Base-by-base conservation (phyloP, 1,284 basidiomycete species). In the Acaromyces ingoldii region DNA sequence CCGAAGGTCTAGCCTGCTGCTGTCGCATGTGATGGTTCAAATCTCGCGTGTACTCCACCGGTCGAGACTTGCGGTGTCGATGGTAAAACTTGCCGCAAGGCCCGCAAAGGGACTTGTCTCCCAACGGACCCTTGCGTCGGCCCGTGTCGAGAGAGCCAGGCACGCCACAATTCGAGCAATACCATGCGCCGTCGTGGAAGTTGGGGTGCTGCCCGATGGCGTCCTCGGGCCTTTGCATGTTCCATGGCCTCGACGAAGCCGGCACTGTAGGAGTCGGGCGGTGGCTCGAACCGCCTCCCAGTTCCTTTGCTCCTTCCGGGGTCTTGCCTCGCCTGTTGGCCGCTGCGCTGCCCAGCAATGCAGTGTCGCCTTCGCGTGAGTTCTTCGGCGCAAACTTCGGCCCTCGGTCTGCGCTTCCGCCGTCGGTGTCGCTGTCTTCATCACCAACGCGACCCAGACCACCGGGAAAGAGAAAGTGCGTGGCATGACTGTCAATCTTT, bases 61-160 rank as follows among this genome's bases (percentile, higher is more conserved):
- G 51, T 25, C 60, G 51, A 19, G 72, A 59, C 42, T 70, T 65
- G 22, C 72, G 63, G 46, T 70, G 67, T 17, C 68, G 65, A 57
- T 72, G 70, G 46, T 60, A 73, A 44, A 41, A 82, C 85, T 73
- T 80, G 87, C 91, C 89, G 77, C 92, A 96, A 26, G 84, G 82
- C 36, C 87, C 89, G 77, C 92, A 97, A 70, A 95, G 85, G 19
- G 85, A 87, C 77, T 91, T 91, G 70, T 90, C 86, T 22, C 91
- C 91, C 52, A 90, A 77, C 2, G 89, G 89, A 2, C 91, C 91
- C 74, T 92, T 92, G 62, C 72, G 58, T 51, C 49, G 62, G 26
- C 62, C 63, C 10, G 67, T 50, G 29, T 59, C 63, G 0, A 75
- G 51, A 36, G 55, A 55, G 17, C 64, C 72, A 3, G 72, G 71